A percentile compares a stretch with the other conserved stretches of the same genome.
phyloP scores from a whole-genome alignment of 805 yeast genomes.

The Komagataella kurtzmanii region DNA sequence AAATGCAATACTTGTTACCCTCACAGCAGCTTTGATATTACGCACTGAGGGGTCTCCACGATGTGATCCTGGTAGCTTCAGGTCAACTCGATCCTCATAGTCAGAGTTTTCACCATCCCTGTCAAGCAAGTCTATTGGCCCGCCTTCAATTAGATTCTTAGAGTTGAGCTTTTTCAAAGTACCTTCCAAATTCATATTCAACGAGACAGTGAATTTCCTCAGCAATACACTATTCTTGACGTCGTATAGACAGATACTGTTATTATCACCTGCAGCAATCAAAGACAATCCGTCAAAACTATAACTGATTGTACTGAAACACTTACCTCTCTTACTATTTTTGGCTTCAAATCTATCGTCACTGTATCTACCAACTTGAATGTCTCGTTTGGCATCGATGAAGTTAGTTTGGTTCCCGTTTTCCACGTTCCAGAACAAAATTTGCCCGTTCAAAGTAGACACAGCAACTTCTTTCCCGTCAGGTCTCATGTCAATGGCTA shows the following conservation, averaged over 20 bases:
- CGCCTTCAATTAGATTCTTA: constrained; percentile 75
- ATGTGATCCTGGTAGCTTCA: constrained; percentile 73
- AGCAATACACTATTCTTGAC: constrained; percentile 77
- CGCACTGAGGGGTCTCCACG: constrained; percentile 69
- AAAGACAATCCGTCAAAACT: constrained; percentile 82
- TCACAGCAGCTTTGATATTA: constrained; percentile 65
- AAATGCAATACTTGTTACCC: constrained; percentile 66
- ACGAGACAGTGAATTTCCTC: constrained; percentile 71
- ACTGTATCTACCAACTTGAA: constrained; percentile 71
- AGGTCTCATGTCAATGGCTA: constrained; percentile 74
- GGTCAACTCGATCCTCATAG: constrained; percentile 67
- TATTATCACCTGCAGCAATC: constrained; percentile 89
- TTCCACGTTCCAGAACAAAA: constrained; percentile 74
- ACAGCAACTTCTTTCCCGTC: constrained; percentile 89
- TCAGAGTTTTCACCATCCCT: constrained; percentile 79
- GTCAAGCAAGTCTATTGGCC: constrained; percentile 72
- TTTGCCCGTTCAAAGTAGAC: constrained; percentile 78
- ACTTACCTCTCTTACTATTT: constrained; percentile 74
- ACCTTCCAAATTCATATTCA: constrained; percentile 86
- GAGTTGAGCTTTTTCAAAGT: constrained; percentile 72
- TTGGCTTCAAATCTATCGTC: constrained; percentile 74
- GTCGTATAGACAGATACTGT: constrained; percentile 85
- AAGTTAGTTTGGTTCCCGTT: constrained; percentile 67
- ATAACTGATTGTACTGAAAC: constrained; percentile 69
- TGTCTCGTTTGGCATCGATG: constrained; percentile 79